Base-by-base conservation (phyloP, 495 filamentous ascomycete species). In the Penicillium coffeae region DNA sequence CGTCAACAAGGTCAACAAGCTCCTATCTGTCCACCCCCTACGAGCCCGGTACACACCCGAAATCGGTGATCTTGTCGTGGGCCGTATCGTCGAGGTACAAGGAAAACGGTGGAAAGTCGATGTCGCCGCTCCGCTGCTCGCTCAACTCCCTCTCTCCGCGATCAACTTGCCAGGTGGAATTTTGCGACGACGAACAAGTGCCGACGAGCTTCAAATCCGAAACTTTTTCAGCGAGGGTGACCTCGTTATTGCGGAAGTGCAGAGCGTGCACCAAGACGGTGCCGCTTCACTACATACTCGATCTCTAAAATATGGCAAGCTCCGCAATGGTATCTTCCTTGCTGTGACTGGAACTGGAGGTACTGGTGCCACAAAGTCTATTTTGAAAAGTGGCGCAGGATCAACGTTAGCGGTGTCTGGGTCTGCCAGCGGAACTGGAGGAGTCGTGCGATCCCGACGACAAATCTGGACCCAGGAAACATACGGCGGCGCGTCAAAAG, bases 131-230 rank as follows among this genome's bases (percentile, higher is more conserved):
- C 84, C 89, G 0, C 78, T 91, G 30, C 83, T 95, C 1, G 91
- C 92, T 0, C 74, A 82, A 16, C 80, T 98, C 0, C 90, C 89
- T 5, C 78, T 98, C 5, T 84, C 79, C 41, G 84, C 88, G 33
- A 97, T 98, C 68, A 97, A 98, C 61, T 72, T 97, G 2, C 94
- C 93, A 8, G 93, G 93, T 40, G 92, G 93, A 25, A 95, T 96
- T 56, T 77, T 96, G 57, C 81, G 93, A 22, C 87, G 89, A 58
- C 77, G 93, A 52, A 97, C 93, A 3, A 88, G 86, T 55, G 90
- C 92, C 4, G 93, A 98, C 63, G 94, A 97, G 69, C 74, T 98
- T 49, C 90, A 96, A 58, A 96, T 98, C 60, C 81, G 93, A 16
- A 89, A 80, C 6, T 96, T 95, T 63, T 96, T 96, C 71, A 79